Evolutionary conservation across 2,329 filamentous ascomycete species (phyloP).

Genomic region (Colletotrichum destructivum): DNA sequence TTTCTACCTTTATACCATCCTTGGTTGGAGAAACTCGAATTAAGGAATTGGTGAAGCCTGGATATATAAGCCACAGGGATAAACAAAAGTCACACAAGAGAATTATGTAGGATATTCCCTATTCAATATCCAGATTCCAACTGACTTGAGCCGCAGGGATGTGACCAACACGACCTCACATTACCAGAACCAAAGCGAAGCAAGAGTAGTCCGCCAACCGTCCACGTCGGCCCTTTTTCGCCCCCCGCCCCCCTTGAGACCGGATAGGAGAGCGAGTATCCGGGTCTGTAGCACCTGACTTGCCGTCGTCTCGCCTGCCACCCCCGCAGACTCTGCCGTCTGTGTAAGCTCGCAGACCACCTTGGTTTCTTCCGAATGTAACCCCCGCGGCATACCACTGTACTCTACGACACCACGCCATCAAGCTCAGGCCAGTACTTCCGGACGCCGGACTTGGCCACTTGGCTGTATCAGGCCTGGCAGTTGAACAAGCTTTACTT

Average conservation of each 20-base stretch:
- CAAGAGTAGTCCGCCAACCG: too few relatives aligned
- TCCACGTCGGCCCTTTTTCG: background rate
- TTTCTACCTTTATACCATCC: background rate
- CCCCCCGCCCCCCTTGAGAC: background rate
- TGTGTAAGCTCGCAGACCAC: background rate
- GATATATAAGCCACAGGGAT: background rate
- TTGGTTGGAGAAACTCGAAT: background rate
- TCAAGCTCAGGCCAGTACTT: background rate
- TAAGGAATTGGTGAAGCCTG: background rate
- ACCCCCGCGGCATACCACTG: slow-evolving; percentile 15
- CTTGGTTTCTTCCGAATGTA: slow-evolving; percentile 28
- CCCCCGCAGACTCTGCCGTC: slow-evolving; percentile 14
- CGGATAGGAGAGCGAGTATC: background rate
- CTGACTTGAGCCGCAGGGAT: background rate
- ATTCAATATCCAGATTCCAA: too few relatives aligned
- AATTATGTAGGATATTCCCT: too few relatives aligned
- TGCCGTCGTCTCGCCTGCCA: background rate
- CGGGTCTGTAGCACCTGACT: background rate
- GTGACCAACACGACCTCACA: too few relatives aligned
- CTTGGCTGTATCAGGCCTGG: background rate
- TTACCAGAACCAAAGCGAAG: background rate
- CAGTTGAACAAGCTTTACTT: slow-evolving; percentile 36
- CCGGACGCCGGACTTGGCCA: background rate
- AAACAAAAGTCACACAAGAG: too few relatives aligned
- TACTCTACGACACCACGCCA: slow-evolving; percentile 7